These are phyloP conservation scores for Irineochytrium annulatum DNA, from an alignment of 192 early-diverging fungal genomes.

Conservation along the genomic window DNA sequence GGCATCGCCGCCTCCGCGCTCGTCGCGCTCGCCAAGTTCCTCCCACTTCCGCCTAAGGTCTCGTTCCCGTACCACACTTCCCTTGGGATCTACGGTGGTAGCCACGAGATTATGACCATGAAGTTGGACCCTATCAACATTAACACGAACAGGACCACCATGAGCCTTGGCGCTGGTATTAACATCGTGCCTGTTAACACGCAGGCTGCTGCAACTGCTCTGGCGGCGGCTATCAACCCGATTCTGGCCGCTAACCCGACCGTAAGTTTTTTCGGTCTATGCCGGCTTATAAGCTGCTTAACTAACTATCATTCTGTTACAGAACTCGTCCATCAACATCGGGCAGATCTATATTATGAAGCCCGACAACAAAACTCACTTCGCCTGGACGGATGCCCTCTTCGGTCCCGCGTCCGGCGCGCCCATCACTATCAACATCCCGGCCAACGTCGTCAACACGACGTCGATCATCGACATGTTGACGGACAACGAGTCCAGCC, in stretches of 20 bases:
- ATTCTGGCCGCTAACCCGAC: constrained; percentile 29
- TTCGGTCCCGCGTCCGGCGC: constrained; percentile 22
- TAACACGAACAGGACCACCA: constrained; percentile 17
- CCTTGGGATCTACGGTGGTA: constrained; percentile 22
- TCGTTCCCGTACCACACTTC: constrained; percentile 29
- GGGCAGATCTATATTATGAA: constrained; percentile 31
- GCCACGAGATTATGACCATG: constrained; percentile 15
- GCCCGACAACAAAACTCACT: constrained; percentile 8
- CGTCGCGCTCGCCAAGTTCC: constrained; percentile 18
- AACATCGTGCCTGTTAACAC: constrained; percentile 30
- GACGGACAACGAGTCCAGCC: constrained; percentile 17
- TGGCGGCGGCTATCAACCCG: constrained; percentile 39
- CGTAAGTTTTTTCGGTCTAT: not conserved
- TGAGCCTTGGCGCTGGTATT: constrained; percentile 19
- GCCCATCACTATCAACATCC: constrained; percentile 17
- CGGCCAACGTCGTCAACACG: constrained; percentile 14
- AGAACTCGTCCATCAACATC: constrained; percentile 22
- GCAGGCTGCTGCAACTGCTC: constrained; percentile 25
- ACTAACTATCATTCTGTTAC: not conserved
- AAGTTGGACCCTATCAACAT: not conserved
- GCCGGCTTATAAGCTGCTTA: too few species aligned
- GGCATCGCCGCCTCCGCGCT: constrained; percentile 11
- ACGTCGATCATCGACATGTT: constrained; percentile 19
- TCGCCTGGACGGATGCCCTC: constrained; percentile 31
- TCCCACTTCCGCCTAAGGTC: constrained; percentile 28